Evolutionary conservation across 208 protist genomes (phyloP), one percentile per base, ranked within the genome.

Genomic region (Crithidia thermophila): DNA sequence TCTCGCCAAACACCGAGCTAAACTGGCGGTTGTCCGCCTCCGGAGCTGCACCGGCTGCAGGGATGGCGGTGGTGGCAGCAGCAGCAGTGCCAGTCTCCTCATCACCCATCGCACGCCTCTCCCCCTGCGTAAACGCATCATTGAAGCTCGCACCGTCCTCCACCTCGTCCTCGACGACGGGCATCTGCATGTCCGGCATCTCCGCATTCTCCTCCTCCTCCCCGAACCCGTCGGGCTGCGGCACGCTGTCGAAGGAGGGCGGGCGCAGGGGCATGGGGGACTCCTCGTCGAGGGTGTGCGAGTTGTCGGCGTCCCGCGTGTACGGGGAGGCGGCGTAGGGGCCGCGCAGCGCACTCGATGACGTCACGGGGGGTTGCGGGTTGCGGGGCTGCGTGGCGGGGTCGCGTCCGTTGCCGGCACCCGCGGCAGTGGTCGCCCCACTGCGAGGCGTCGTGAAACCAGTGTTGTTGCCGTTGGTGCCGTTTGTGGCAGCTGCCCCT

Each of bases 231-330:
- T 62, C 51, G 18, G 21, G 33, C 34, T 36, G 68, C 43, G 50
- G n/a, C 5, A 56, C 34, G 45, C 60, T 67, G 36, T 67, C 52
- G 28, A 62, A 68, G 20, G 36, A 53, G 14, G 53, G 36, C 13
- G 68, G 68, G 18, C 68, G 68, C 68, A 58, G 60, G 30, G 68
- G 68, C 51, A 75, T 30, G 18, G 68, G 68, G 16, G 68, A 75
- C 52, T 64, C 68, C 3, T 68, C 68, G 11, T 16, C 51, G 18
- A 57, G 5, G 16, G 53, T 14, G 8, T 51, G 39, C 49, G 59
- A 18, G 31, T n/a, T 47, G 6, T 67, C 59, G 18, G 47, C 68
- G 23, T 63, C 58, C 28, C 53, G 68, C 31, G 39, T 51, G 53
- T 66, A 75, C 13, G 68, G 68, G 13, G 68, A 75, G 21, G 53